Base-by-base conservation (phyloP, 1,284 basidiomycete species). In the Lentinus polychrous region DNA sequence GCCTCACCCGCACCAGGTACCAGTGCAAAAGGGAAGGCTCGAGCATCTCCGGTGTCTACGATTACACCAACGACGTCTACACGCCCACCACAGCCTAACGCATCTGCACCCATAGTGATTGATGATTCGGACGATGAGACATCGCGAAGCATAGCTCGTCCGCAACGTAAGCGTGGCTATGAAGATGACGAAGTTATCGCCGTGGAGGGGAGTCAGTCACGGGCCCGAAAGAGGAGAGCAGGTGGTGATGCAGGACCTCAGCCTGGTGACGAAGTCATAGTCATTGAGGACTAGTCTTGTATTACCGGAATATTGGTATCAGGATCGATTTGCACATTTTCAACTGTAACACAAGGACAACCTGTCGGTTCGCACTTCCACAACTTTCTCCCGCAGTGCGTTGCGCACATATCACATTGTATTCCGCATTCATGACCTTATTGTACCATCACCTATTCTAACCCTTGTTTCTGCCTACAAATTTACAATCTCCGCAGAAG, bases 61-160 rank as follows among this genome's bases (percentile, higher is more conserved):
- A 11, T 48, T 17, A 23, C 51, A 43, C 52, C 37, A 47, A 52
- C 45, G 45, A 52, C 45, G 39, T 56, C 41, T 38, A 58, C 38
- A 46, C 39, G 49, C 40, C 49, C 46, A 51, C 49, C 52, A 46
- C 49, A 38, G 12, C 39, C 56, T 7, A 49, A 54, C n/a, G 45
- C 60, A 34, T 50, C 60, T 3, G 62, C 69, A 32, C 59, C 68
- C 1, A 74, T 79, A 43, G 66, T 69, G 0, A 74, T 79, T 14
- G 68, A 74, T n/a, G 78, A 76, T 52, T 72, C 76, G 8, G 73
- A 74, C 35, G 71, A 71, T 31, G 74, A 74, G 49, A 57, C 40
- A 39, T 52, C 59, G 45, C 52, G 64, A 60, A 20, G 36, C 41
- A 38, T 36, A 31, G 4, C 27, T 27, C 44, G 43, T 27, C n/a